Conservation (phyloP, 345 rosid genomes). For the Theobroma cacao region DNA sequence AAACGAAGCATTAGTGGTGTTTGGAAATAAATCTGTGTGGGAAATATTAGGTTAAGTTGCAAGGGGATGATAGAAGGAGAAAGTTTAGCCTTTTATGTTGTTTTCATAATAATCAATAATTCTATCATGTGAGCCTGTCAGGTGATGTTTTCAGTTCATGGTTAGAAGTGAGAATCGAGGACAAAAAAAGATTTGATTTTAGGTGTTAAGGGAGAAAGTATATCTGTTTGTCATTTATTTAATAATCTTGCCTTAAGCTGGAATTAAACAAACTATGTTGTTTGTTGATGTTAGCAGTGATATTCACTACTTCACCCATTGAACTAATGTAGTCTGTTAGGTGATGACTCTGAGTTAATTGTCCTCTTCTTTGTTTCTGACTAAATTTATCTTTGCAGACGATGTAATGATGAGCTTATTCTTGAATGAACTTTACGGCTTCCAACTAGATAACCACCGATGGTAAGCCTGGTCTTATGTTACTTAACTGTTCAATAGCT, state of each 20-base stretch:
- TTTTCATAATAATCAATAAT: too few species aligned
- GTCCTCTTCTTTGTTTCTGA: constrained; percentile 5
- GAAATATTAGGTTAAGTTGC: too few species aligned
- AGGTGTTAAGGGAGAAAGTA: not conserved
- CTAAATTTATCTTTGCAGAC: constrained; percentile 43
- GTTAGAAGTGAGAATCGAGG: too few species aligned
- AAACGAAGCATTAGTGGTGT: too few species aligned
- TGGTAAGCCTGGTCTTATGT: constrained; percentile 50
- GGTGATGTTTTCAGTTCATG: too few species aligned
- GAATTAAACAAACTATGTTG: not conserved
- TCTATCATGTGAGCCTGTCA: too few species aligned
- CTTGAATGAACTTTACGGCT: constrained; percentile 95
- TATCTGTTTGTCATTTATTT: not conserved
- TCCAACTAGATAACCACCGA: constrained; percentile 91
- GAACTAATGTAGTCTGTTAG: not conserved
- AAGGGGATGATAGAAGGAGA: too few species aligned
- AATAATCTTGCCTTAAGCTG: not conserved
- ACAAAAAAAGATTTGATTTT: not conserved
- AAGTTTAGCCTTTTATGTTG: too few species aligned
- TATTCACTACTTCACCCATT: not conserved
- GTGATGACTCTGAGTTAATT: not conserved
- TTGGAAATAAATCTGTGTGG: too few species aligned
- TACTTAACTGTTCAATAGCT: not conserved
- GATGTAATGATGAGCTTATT: constrained; percentile 94
- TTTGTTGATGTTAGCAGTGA: not conserved